Conservation (phyloP, 129 eudicot genomes). For the Pseudognaphalium luteoalbum region DNA sequence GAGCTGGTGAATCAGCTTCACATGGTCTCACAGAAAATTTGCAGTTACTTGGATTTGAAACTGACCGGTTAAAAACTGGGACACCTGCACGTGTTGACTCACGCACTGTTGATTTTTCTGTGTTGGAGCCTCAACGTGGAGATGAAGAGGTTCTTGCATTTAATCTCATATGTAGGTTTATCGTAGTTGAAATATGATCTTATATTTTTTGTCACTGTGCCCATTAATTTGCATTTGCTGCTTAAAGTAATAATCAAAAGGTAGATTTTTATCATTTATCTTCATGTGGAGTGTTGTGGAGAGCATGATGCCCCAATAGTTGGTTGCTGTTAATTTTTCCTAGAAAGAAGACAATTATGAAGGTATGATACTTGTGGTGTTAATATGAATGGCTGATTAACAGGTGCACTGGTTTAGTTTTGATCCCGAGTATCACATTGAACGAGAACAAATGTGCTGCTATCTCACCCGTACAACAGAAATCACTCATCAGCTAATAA, state of each 20-base stretch:
- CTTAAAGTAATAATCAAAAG: not conserved
- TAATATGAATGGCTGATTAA: conserved; percentile 31
- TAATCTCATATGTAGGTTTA: conserved; percentile 43
- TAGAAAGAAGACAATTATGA: not conserved
- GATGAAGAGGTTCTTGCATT: conserved; percentile 89
- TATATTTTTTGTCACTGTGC: not conserved
- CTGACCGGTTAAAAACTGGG: conserved; percentile 92
- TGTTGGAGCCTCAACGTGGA: conserved; percentile 91
- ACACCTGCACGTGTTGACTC: conserved; percentile 96
- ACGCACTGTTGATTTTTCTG: conserved; percentile 83
- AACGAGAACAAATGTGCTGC: conserved; percentile 95
- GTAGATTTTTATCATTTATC: not conserved
- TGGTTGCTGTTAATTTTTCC: not conserved
- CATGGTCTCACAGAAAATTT: conserved; percentile 86
- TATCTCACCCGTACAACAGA: conserved; percentile 94
- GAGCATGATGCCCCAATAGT: not conserved
- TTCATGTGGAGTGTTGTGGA: not conserved
- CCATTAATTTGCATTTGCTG: conserved; percentile 3
- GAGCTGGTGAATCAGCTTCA: conserved; percentile 99
- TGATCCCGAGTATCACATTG: conserved; percentile 82
- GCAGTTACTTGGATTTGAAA: conserved; percentile 87
- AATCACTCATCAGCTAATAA: conserved; percentile 79
- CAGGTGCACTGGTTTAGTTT: conserved; percentile 99
- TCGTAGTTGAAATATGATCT: conserved; percentile 21
- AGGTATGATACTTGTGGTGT: conserved; percentile 16